Percentiles rank a stretch among this genome's conserved stretches.
Evolutionary conservation across 331 rosid genomes (phyloP).

Genomic region (Rhamnella rubrinervis): DNA sequence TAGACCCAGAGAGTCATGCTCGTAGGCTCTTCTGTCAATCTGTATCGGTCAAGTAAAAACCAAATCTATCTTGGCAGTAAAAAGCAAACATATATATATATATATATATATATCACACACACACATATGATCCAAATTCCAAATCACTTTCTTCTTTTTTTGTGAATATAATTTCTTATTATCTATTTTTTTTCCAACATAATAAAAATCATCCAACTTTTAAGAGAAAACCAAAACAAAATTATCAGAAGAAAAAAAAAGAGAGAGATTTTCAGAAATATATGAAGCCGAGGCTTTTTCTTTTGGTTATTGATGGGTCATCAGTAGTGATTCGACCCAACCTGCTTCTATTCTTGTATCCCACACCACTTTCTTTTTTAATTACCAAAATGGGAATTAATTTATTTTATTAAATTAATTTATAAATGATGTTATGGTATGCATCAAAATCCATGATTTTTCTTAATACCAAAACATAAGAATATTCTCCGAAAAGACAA

Average conservation of each 20-base stretch:
- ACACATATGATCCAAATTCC: not conserved
- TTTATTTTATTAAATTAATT: too few relatives aligned
- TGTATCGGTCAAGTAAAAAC: conserved; percentile 26
- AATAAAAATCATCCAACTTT: not conserved
- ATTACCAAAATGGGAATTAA: too few relatives aligned
- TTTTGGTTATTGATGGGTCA: too few relatives aligned
- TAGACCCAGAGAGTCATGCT: conserved; percentile 26
- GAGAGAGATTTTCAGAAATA: too few relatives aligned
- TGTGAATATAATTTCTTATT: not conserved
- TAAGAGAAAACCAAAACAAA: not conserved
- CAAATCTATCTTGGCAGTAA: conserved; percentile 24
- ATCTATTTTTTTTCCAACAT: too few relatives aligned
- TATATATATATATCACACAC: not conserved
- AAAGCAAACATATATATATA: not conserved
- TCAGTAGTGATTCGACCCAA: too few relatives aligned
- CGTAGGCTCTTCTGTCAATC: conserved; percentile 18
- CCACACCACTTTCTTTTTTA: too few relatives aligned
- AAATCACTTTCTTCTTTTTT: not conserved
- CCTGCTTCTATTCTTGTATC: not conserved
- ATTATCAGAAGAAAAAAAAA: not conserved
- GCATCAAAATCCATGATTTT: not conserved
- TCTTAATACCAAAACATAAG: conserved; percentile 6
- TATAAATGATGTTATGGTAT: too few relatives aligned
- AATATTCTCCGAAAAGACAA: not conserved
- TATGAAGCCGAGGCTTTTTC: too few relatives aligned